Evolutionary conservation across 352 stramenopile genomes (phyloP).

Genomic region (Albugo laibachii): DNA sequence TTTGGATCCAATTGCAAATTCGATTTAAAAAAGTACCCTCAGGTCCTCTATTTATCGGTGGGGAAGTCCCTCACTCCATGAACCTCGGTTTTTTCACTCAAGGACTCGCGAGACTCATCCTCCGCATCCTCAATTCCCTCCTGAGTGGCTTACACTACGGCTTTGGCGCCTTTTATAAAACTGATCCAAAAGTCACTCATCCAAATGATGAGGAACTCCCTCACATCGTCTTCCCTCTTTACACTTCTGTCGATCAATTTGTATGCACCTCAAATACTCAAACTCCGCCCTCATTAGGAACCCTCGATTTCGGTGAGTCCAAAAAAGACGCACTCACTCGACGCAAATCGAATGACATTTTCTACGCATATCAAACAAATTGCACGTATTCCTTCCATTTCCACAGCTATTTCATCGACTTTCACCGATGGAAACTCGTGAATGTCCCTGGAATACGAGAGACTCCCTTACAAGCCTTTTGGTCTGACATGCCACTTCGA

Average conservation of each 20-base stretch:
- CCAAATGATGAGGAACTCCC: constrained; percentile 26
- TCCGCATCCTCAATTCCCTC: constrained; percentile 28
- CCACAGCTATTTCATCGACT: constrained; percentile 53
- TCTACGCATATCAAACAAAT: constrained; percentile 33
- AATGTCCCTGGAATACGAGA: constrained; percentile 28
- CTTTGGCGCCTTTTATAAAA: constrained; percentile 18
- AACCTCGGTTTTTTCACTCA: constrained; percentile 32
- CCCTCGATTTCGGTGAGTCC: constrained; percentile 29
- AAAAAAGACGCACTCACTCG: constrained; percentile 14
- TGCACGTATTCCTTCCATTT: constrained; percentile 60
- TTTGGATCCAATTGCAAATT: constrained; percentile 46
- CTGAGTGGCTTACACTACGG: constrained; percentile 31
- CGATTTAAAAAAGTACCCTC: constrained; percentile 38
- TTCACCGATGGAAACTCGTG: constrained; percentile 25
- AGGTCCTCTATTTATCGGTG: constrained; percentile 39
- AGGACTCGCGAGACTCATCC: constrained; percentile 25
- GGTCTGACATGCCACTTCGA: constrained; percentile 36
- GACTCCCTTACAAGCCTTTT: constrained; percentile 23
- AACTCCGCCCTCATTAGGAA: constrained; percentile 17
- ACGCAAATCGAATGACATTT: constrained; percentile 13
- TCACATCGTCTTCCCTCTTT: constrained; percentile 45
- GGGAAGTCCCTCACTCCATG: constrained; percentile 30
- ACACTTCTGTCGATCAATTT: constrained; percentile 46
- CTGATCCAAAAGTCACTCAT: constrained; percentile 3
- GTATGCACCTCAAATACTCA: constrained; percentile 18